These are phyloP conservation scores for Leccinum truebloodii DNA, from an alignment of 768 basidiomycete genomes.

Conservation along the genomic window DNA sequence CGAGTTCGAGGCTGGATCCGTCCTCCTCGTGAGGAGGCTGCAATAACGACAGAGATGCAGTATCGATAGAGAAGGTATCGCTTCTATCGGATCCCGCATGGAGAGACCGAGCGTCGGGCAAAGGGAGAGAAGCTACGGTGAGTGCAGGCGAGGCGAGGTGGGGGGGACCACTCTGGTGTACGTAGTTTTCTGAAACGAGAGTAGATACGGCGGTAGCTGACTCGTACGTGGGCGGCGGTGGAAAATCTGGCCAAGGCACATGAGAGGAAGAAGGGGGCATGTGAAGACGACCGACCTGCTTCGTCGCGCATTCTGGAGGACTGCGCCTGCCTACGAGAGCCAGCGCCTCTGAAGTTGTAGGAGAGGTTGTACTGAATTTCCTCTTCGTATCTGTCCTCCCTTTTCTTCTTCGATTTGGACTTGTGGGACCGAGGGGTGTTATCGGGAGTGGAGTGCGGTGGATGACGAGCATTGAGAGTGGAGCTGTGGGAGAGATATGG, in stretches of 20 bases:
- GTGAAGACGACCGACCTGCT: conserved; percentile 28
- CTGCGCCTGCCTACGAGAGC: conserved; percentile 28
- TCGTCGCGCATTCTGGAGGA: conserved; percentile 32
- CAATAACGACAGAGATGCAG: conserved; percentile 18
- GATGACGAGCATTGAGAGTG: conserved; percentile 53
- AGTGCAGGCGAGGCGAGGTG: conserved; percentile 26
- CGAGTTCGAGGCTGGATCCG: conserved; percentile 51
- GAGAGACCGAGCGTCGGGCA: conserved; percentile 11
- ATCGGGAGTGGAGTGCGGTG: conserved; percentile 48
- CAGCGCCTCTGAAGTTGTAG: conserved; percentile 33
- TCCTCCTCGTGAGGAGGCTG: conserved; percentile 43
- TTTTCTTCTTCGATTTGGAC: conserved; percentile 44
- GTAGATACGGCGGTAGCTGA: conserved; percentile 46
- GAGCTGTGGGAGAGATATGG: conserved; percentile 56
- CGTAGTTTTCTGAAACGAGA: conserved; percentile 42
- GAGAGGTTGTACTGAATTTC: conserved; percentile 37
- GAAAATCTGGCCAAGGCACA: conserved; percentile 51
- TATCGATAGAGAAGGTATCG: conserved; percentile 23
- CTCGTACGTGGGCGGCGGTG: conserved; percentile 77
- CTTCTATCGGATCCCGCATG: conserved; percentile 25
- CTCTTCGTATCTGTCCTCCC: conserved; percentile 47
- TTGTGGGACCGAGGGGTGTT: conserved; percentile 45
- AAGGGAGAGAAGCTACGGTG: conserved; percentile 29
- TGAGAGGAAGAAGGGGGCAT: background rate
- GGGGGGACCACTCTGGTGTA: conserved; percentile 29